A percentile compares a stretch with the other conserved stretches of the same genome.
Conservation (phyloP, 805 yeast species). For the Hanseniaspora mollemarum region DNA sequence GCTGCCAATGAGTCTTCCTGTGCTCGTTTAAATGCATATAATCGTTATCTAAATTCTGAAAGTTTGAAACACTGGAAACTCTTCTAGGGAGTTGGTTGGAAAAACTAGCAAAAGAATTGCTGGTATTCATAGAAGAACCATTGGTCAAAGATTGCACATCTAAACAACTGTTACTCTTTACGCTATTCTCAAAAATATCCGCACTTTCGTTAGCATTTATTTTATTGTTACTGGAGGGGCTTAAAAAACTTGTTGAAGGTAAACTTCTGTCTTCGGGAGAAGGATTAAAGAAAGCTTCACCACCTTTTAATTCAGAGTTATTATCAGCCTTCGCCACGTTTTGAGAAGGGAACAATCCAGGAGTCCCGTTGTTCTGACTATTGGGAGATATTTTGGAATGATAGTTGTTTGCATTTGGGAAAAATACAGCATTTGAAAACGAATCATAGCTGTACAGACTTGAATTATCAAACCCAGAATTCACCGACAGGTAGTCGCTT, state of each 20-base stretch:
- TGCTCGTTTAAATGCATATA: slow-evolving; percentile 10
- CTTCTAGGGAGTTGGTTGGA: neutral
- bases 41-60: slow-evolving; percentile 1
- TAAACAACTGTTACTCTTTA: neutral
- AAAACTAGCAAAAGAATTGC: neutral
- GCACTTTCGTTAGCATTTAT: neutral
- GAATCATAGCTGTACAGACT: slow-evolving; percentile 13
- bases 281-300: neutral
- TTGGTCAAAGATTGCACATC: neutral
- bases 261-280: slow-evolving; percentile 1
- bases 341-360: neutral
- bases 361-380: neutral
- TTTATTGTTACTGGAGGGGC: neutral
- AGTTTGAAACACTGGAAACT: neutral
- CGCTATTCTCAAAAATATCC: neutral
- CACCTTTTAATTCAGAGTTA: neutral
- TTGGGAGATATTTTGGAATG: neutral
- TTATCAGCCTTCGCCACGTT: neutral
- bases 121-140: neutral
- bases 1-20: slow-evolving; percentile 11
- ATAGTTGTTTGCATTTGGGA: neutral
- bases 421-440: slow-evolving; percentile 5
- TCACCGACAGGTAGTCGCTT: neutral
- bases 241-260: neutral
- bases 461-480: slow-evolving; percentile 5